Evolutionary conservation across 129 eudicot species (phyloP).

Genomic region (Lonicera japonica): DNA sequence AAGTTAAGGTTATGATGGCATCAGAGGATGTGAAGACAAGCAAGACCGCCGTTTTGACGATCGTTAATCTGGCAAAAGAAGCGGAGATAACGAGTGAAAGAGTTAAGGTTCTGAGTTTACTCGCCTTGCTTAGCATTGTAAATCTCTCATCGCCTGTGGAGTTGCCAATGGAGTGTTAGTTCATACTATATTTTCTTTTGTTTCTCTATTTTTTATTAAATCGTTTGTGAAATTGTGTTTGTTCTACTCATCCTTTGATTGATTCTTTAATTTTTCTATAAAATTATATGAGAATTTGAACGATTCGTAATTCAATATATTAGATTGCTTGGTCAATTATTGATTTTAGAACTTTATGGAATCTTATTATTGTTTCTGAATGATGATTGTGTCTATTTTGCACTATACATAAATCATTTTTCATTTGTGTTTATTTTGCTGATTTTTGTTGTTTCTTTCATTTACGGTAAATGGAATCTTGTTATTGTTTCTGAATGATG

Average conservation of each 20-base stretch:
- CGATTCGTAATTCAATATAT: not conserved
- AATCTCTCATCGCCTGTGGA: constrained; percentile 95
- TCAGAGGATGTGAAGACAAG: constrained; percentile 90
- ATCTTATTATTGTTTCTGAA: too few species aligned
- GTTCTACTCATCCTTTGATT: not conserved
- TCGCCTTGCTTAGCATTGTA: constrained; percentile 65
- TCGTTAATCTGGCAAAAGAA: constrained; percentile 92
- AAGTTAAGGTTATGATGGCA: constrained; percentile 46
- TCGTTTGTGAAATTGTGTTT: not conserved
- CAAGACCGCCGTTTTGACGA: constrained; percentile 61
- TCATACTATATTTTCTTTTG: not conserved
- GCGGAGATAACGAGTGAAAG: constrained; percentile 90
- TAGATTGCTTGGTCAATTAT: too few species aligned
- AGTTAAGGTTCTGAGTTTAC: constrained; percentile 63
- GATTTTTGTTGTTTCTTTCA: too few species aligned
- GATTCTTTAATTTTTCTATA: not conserved
- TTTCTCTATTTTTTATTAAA: not conserved
- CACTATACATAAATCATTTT: too few species aligned
- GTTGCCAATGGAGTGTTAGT: constrained; percentile 97
- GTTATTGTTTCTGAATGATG: too few species aligned
- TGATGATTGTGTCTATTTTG: too few species aligned
- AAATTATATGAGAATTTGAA: not conserved
- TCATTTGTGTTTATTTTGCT: too few species aligned
- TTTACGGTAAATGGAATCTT: too few species aligned
- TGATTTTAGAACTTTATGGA: too few species aligned